Evolutionary conservation across 192 early-diverging fungal genomes (phyloP).

Genomic region (Phlyctochytrium bullatum): DNA sequence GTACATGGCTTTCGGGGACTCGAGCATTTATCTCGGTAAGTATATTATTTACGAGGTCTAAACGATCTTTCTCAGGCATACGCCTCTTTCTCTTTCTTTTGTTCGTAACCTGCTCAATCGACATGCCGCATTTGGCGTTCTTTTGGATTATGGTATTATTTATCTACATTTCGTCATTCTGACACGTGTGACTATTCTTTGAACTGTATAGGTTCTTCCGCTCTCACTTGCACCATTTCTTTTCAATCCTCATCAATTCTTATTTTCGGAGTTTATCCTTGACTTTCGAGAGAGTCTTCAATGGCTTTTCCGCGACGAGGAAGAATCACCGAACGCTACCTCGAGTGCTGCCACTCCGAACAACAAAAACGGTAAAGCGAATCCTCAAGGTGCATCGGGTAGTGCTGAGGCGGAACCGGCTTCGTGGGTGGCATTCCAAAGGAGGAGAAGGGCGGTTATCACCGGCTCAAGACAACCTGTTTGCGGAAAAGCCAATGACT

Average conservation of each 20-base stretch:
- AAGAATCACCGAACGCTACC: too few species aligned
- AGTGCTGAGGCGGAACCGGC: background rate
- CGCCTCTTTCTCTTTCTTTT: conserved; percentile 67
- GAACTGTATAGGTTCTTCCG: conserved; percentile 48
- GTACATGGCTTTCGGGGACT: conserved; percentile 71
- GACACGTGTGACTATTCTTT: too few species aligned
- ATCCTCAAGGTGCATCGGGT: too few species aligned
- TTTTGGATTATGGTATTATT: conserved; percentile 71
- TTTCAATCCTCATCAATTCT: conserved; percentile 87
- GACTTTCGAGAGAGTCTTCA: conserved; percentile 79
- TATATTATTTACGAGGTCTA: too few species aligned
- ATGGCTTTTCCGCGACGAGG: conserved; percentile 56
- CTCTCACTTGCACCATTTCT: conserved; percentile 77
- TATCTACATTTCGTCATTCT: conserved; percentile 5
- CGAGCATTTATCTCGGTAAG: conserved; percentile 71
- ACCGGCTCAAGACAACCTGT: background rate
- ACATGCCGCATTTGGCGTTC: conserved; percentile 71
- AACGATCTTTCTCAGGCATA: conserved; percentile 28
- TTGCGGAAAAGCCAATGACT: background rate
- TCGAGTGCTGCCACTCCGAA: too few species aligned
- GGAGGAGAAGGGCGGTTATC: background rate
- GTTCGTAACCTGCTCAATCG: conserved; percentile 71
- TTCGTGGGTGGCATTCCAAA: background rate
- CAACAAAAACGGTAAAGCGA: too few species aligned
- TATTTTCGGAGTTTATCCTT: conserved; percentile 71